Base-by-base conservation (phyloP, 805 yeast species). In the Torulaspora microellipsoides region DNA sequence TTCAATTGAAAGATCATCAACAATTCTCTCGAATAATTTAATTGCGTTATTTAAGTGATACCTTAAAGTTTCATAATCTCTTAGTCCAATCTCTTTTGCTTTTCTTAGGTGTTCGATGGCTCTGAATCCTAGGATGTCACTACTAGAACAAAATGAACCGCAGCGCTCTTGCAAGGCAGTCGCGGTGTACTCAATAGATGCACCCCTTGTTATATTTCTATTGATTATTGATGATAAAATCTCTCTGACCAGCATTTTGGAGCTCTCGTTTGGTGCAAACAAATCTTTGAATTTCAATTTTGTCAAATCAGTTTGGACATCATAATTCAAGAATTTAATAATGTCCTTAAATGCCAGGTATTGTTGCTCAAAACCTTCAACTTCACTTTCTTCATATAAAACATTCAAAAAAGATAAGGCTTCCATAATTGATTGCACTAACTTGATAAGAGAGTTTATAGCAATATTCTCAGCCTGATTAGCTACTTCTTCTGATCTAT, bases 381-480 rank as follows among this genome's bases (percentile, higher is more conserved):
- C 54, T 39, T 65, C 78, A 67, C 65, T 75, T 59, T 89, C 96
- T 53, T 88, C 95, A 48, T 82, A 73, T 45, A 93, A 69, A 8
- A 91, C 85, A 65, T 84, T 77, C 49, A 93, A 69, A 60, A 93
- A 93, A 1, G 97, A 88, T 27, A 91, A 70, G 0, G 95, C 95
- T 65, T 93, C 98, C 54, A 87, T 86, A 65, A 88, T 80, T 6
- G 87, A 80, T 42, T 77, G 78, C 43, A 90, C 74, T 8, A 90
- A 76, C 55, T 85, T 81, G 35, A 86, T 71, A 31, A 93, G 67
- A 0, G 96, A 80, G 23, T 81, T 80, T 51, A 91, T 77, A 6
- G 95, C 96, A 56, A 88, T 81, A 56, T 87, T 89, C 61, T 93
- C 99, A 1, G 96, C 95, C 64, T 93, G 90, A 43, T 79, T 69